A percentile compares a stretch with the other conserved stretches of the same genome.
Conservation (phyloP, 2,329 filamentous ascomycete species). For the Aureobasidium uvarum region DNA sequence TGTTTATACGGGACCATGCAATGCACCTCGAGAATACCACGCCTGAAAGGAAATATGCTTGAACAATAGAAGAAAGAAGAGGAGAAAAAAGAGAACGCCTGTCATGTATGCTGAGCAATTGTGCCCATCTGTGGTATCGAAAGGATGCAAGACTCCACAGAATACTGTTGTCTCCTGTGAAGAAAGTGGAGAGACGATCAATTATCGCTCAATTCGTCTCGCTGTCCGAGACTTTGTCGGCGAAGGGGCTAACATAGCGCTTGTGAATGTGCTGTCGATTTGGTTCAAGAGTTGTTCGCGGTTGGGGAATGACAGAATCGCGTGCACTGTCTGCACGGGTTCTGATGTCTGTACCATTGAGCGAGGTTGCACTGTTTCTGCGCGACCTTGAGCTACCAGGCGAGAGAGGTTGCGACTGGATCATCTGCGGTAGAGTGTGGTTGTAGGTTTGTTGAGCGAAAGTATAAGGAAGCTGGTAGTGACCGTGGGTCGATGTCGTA, state of each 20-base stretch:
- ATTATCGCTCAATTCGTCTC: slow-evolving; percentile 9
- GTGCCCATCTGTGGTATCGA: slow-evolving; percentile 12
- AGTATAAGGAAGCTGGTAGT: slow-evolving; percentile 22
- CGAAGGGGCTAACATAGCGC: slow-evolving; percentile 21
- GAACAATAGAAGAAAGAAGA: not conserved
- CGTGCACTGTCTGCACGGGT: slow-evolving; percentile 38
- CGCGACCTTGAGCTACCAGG: slow-evolving; percentile 33
- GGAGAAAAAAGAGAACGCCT: not conserved
- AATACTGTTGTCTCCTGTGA: slow-evolving; percentile 21
- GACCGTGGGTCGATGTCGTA: not conserved
- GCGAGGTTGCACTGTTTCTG: slow-evolving; percentile 32
- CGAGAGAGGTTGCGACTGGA: slow-evolving; percentile 30
- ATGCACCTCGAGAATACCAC: not conserved
- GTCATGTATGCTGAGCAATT: slow-evolving; percentile 2
- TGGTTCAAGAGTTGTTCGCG: slow-evolving; percentile 22
- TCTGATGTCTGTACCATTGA: slow-evolving; percentile 30
- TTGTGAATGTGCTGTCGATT: slow-evolving; percentile 16
- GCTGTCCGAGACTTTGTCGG: slow-evolving; percentile 17
- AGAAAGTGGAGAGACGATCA: not conserved
- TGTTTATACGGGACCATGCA: not conserved
- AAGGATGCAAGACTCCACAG: not conserved
- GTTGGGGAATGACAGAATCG: slow-evolving; percentile 18
- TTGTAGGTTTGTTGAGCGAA: slow-evolving; percentile 36
- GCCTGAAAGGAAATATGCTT: slow-evolving; percentile 1
- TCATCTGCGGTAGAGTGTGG: slow-evolving; percentile 37